These are phyloP conservation scores for Gautieria morchelliformis DNA, from an alignment of 768 basidiomycete species.

Conservation along the genomic window DNA sequence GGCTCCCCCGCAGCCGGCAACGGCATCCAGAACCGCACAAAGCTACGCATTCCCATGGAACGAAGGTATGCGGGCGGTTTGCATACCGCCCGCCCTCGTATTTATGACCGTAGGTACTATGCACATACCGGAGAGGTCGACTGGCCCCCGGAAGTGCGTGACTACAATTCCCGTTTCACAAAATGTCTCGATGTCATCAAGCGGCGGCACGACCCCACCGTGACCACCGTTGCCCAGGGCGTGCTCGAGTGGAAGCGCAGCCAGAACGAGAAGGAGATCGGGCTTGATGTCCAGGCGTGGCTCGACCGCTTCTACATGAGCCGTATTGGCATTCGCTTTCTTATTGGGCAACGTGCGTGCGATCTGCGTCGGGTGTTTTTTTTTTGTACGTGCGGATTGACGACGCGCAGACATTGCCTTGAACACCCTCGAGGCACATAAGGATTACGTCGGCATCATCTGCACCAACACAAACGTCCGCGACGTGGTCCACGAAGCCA, in stretches of 20 bases:
- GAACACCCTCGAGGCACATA: slow-evolving; percentile 83
- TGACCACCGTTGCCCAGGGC: slow-evolving; percentile 93
- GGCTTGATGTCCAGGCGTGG: slow-evolving; percentile 88
- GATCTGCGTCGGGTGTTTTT: not conserved
- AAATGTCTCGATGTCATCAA: slow-evolving; percentile 83
- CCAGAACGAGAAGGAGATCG: slow-evolving; percentile 60
- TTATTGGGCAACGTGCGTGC: slow-evolving; percentile 87
- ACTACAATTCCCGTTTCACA: slow-evolving; percentile 90
- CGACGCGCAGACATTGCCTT: slow-evolving; percentile 71
- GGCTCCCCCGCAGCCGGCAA: slow-evolving; percentile 27
- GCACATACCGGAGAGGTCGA: slow-evolving; percentile 57
- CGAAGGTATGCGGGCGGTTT: slow-evolving; percentile 45
- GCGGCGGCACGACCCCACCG: slow-evolving; percentile 91
- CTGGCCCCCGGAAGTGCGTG: slow-evolving; percentile 90
- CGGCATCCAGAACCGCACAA: slow-evolving; percentile 43
- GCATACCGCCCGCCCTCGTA: slow-evolving; percentile 6
- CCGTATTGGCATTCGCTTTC: slow-evolving; percentile 89
- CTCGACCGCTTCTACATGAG: slow-evolving; percentile 95
- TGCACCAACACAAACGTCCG: slow-evolving; percentile 92
- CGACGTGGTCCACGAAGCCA: slow-evolving; percentile 96
- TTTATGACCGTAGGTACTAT: slow-evolving; percentile 56
- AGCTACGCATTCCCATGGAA: slow-evolving; percentile 75
- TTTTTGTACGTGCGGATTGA: slow-evolving; percentile 1
- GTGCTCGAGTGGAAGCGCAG: slow-evolving; percentile 91
- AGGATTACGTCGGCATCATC: slow-evolving; percentile 94